A percentile compares a stretch with the other conserved stretches of the same genome.
These are phyloP conservation scores for Omphalea diandra DNA, from an alignment of 441 rosid species.

Conservation along the genomic window DNA sequence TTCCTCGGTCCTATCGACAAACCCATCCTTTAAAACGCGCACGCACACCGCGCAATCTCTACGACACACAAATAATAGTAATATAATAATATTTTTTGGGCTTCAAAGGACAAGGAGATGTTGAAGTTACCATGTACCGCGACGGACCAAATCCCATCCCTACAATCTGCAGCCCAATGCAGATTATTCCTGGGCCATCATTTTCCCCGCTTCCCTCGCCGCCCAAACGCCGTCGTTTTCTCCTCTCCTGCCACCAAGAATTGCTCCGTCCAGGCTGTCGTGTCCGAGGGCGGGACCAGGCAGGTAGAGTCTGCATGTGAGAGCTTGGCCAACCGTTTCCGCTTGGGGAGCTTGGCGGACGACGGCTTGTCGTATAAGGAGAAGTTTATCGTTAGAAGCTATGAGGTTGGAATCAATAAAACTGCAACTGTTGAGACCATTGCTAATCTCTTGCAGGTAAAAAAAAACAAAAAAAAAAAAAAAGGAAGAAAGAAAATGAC, in stretches of 20 bases:
- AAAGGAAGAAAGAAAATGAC: too few relatives aligned
- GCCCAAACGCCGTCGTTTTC: slow-evolving; percentile 26
- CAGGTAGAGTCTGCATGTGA: slow-evolving; percentile 37
- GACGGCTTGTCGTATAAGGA: slow-evolving; percentile 85
- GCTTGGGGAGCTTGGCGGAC: slow-evolving; percentile 68
- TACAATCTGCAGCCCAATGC: slow-evolving; percentile 43
- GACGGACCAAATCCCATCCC: slow-evolving; percentile 42
- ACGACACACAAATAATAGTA: too few relatives aligned
- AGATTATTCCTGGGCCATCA: slow-evolving; percentile 30
- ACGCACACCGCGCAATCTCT: too few relatives aligned
- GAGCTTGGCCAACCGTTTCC: slow-evolving; percentile 61
- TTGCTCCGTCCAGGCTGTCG: slow-evolving; percentile 30
- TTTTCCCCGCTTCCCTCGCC: slow-evolving; percentile 17
- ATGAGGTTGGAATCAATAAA: slow-evolving; percentile 94
- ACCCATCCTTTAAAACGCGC: too few relatives aligned
- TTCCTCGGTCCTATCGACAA: too few relatives aligned
- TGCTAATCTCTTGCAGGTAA: slow-evolving; percentile 95
- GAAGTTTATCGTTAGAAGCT: slow-evolving; percentile 78
- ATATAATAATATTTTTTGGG: too few relatives aligned
- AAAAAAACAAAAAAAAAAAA: too few relatives aligned
- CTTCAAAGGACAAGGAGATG: slow-evolving; percentile 24
- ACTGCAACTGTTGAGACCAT: slow-evolving; percentile 91
- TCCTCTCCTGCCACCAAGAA: slow-evolving; percentile 17
- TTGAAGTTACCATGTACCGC: slow-evolving; percentile 57
- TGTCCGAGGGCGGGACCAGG: slow-evolving; percentile 37